A percentile compares a stretch with the other conserved stretches of the same genome.
Evolutionary conservation across 768 basidiomycete genomes (phyloP).

Genomic region (Phylloporus sp.): DNA sequence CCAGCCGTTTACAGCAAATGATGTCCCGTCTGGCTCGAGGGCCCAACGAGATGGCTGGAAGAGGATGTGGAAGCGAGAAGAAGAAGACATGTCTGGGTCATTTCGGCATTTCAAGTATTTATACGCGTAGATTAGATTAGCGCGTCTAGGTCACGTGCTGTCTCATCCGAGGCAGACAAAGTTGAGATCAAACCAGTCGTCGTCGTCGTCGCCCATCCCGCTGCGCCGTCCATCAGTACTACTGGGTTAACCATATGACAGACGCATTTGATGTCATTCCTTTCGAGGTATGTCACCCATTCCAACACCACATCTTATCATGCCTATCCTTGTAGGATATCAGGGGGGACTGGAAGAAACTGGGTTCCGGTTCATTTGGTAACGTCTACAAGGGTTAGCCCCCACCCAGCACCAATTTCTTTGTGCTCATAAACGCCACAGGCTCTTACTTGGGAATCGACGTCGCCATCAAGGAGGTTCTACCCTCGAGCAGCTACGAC

Average conservation of each 20-base stretch:
- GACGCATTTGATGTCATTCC: constrained; percentile 88
- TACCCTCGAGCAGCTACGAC: constrained; percentile 88
- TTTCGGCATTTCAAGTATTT: background rate
- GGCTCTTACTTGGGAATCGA: constrained; percentile 93
- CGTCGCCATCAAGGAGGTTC: constrained; percentile 94
- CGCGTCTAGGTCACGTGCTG: constrained; percentile 21
- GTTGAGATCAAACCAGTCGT: background rate
- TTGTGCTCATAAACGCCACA: constrained; percentile 27
- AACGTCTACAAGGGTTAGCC: constrained; percentile 74
- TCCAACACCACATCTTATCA: background rate
- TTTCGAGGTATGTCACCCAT: constrained; percentile 55
- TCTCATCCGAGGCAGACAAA: constrained; percentile 14
- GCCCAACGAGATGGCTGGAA: background rate
- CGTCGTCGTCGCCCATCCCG: background rate
- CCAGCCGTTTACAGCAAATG: constrained; percentile 55
- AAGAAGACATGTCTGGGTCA: background rate
- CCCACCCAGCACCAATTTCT: background rate
- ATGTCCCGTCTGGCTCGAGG: constrained; percentile 43
- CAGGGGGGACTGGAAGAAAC: constrained; percentile 82
- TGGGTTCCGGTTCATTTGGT: constrained; percentile 91
- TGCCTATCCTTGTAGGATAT: constrained; percentile 60
- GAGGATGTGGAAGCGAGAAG: constrained; percentile 34
- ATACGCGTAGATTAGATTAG: constrained; percentile 13
- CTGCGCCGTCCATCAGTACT: background rate
- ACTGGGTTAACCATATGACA: constrained; percentile 33